A percentile compares a stretch with the other conserved stretches of the same genome.
Evolutionary conservation across 495 filamentous ascomycete genomes (phyloP).

Genomic region (Clohesyomyces aquaticus): DNA sequence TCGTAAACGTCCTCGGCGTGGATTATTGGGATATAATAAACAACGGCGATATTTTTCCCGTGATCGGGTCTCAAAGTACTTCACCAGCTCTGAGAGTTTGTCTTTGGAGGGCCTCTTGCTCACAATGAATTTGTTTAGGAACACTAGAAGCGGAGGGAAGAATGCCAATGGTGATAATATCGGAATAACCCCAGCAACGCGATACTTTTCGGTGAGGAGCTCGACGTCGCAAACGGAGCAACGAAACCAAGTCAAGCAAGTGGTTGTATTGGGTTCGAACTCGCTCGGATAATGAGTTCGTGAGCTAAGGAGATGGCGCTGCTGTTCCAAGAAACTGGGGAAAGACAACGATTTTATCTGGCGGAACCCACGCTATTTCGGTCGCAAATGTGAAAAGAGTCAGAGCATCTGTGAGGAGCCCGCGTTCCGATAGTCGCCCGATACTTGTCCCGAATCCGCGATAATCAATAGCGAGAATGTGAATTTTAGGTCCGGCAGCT

Average conservation of each 20-base stretch:
- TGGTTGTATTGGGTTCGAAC: slow-evolving; percentile 24
- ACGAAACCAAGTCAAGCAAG: slow-evolving; percentile 43
- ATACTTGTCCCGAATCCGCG: slow-evolving; percentile 40
- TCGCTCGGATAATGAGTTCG: slow-evolving; percentile 26
- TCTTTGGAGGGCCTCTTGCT: slow-evolving; percentile 41
- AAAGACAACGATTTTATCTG: slow-evolving; percentile 40
- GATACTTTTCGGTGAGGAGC: slow-evolving; percentile 53
- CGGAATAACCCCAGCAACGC: slow-evolving; percentile 51
- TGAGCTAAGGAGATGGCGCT: slow-evolving; percentile 28
- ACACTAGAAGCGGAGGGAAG: slow-evolving; percentile 44
- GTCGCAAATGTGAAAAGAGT: slow-evolving; percentile 63
- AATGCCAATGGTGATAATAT: slow-evolving; percentile 50
- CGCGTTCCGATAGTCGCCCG: slow-evolving; percentile 39
- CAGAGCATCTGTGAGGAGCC: slow-evolving; percentile 51
- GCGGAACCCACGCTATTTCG: slow-evolving; percentile 37
- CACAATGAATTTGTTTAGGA: slow-evolving; percentile 40
- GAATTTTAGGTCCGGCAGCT: slow-evolving; percentile 57
- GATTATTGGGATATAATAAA: slow-evolving; percentile 27
- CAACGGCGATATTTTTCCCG: slow-evolving; percentile 23
- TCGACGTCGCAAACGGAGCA: slow-evolving; percentile 54
- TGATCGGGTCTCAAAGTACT: slow-evolving; percentile 11
- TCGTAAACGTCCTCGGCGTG: slow-evolving; percentile 44
- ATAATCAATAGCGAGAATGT: slow-evolving; percentile 58
- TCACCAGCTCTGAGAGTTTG: slow-evolving; percentile 35
- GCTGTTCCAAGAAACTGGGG: slow-evolving; percentile 43